Percentiles rank a stretch among this genome's conserved stretches.
Evolutionary conservation across 352 stramenopile genomes (phyloP).

Genomic region (Globisporangium radiosum): DNA sequence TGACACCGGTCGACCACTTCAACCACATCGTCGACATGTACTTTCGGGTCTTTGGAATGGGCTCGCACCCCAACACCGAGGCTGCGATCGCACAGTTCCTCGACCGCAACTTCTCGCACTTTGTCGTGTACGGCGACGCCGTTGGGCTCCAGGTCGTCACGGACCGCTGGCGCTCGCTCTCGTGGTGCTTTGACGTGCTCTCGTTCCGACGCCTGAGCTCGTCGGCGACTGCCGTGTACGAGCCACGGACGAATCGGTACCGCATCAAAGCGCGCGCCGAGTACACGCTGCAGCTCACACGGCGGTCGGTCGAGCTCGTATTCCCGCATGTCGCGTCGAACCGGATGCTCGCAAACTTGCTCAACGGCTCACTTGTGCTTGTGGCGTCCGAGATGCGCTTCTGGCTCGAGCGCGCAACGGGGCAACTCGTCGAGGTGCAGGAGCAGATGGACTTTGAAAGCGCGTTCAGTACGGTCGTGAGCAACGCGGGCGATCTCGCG

Average conservation of each 20-base stretch:
- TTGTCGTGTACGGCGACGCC: conserved; percentile 5
- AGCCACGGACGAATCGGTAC: conserved; percentile 9
- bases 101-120: conserved; percentile 4
- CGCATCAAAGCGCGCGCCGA: conserved; percentile 6
- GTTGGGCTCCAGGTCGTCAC: conserved; percentile 7
- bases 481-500: conserved; percentile 17
- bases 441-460: conserved; percentile 27
- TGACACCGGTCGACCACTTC: conserved; percentile 12
- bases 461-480: conserved; percentile 19
- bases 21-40: conserved; percentile 6
- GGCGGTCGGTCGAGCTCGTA: conserved; percentile 12
- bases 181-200: conserved; percentile 13
- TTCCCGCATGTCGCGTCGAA: conserved; percentile 8
- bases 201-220: conserved; percentile 6
- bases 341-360: background rate
- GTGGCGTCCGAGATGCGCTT: conserved; percentile 15
- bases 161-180: conserved; percentile 16
- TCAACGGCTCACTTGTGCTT: conserved; percentile 6
- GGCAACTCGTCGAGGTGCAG: conserved; percentile 13
- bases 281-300: conserved; percentile 12
- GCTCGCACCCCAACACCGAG: conserved; percentile 3
- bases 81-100: conserved; percentile 4
- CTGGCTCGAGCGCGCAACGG: conserved; percentile 13
- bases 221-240: background rate
- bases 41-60: conserved; percentile 8